Evolutionary conservation across 441 rosid genomes (phyloP), one percentile per base, ranked within the genome.

Genomic region (Populus hybrid): DNA sequence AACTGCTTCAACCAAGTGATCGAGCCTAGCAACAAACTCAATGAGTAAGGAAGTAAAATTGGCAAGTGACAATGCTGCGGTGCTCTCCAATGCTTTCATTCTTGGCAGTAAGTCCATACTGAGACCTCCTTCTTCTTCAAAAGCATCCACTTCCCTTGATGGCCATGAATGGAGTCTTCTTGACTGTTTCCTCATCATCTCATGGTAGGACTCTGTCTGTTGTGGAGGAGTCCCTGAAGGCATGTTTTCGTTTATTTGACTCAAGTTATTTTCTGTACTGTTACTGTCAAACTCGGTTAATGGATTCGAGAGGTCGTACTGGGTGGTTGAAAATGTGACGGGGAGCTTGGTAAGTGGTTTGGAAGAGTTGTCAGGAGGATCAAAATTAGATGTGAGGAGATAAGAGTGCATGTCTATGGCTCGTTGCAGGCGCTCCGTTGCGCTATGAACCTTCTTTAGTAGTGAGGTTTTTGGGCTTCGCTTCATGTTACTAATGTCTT

Each of bases 1-100:
- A 21, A 87, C 92, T 66, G 88, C 92, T 78, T 88, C 90, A 36
- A 85, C 93, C 88, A 89, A 80, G 80, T 87, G 92, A 82, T 91
- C 85, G 76, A 89, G 86, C 86, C 93, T 84, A 7, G 87, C 93
- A 53, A 91, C 91, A 69, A 89, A 91, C 82, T 89, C 93, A 63
- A 89, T 86, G 19, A 91, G 89, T 84, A 91, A 83, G 8, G 93
- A 89, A 66, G 91, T 83, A 46, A 89, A 91, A 0, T 87, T 87
- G 32, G 82, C 87, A 11, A 89, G 87, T 63, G 93, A 91, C 23
- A 89, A 67, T 6, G 90, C 88, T 14, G 92, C 87, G 0, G 92
- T 89, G 86, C 86, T 91, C 85, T 87, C 90, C 6, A 87, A 79
- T 16, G 91, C 83, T 18, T 67, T 88, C 93, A 91, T 86, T 78